Conservation (phyloP, 2,329 filamentous ascomycete species). For the Fusarium armeniacum region DNA sequence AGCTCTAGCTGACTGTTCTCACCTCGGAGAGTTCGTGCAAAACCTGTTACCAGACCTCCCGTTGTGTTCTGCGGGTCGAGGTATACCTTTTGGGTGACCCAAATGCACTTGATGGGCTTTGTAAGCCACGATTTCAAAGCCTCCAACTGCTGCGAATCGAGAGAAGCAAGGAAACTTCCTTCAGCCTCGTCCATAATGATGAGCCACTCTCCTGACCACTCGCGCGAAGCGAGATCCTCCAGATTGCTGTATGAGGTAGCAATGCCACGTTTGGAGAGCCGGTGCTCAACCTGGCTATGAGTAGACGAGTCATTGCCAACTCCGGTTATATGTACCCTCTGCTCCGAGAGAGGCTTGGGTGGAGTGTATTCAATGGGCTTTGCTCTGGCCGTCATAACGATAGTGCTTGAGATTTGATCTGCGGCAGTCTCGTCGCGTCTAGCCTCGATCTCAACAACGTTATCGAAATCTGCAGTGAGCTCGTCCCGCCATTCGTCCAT, state of each 20-base stretch:
- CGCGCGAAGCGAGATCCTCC: constrained; percentile 29
- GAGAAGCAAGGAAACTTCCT: constrained; percentile 42
- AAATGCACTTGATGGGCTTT: constrained; percentile 43
- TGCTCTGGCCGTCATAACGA: constrained; percentile 44
- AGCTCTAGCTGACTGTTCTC: constrained; percentile 44
- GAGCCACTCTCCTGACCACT: constrained; percentile 43
- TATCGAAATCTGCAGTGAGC: constrained; percentile 43
- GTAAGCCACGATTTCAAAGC: constrained; percentile 39
- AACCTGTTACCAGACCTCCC: constrained; percentile 44
- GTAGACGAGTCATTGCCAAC: constrained; percentile 8
- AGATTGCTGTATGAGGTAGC: constrained; percentile 26
- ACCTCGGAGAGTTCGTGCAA: constrained; percentile 40
- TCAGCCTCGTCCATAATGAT: constrained; percentile 39
- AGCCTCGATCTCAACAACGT: constrained; percentile 37
- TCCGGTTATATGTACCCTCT: constrained; percentile 37
- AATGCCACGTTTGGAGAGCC: constrained; percentile 26
- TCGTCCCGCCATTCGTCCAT: constrained; percentile 47
- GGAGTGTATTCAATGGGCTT: constrained; percentile 24
- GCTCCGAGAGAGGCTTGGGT: constrained; percentile 20
- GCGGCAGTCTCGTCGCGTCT: constrained; percentile 10
- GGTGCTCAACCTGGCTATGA: constrained; percentile 10
- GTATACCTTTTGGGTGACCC: constrained; percentile 44
- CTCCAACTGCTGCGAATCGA: constrained; percentile 23
- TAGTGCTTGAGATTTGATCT: constrained; percentile 42
- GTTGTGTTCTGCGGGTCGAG: constrained; percentile 42